Evolutionary conservation across 495 filamentous ascomycete genomes (phyloP).

Genomic region (Parmelia sp.): DNA sequence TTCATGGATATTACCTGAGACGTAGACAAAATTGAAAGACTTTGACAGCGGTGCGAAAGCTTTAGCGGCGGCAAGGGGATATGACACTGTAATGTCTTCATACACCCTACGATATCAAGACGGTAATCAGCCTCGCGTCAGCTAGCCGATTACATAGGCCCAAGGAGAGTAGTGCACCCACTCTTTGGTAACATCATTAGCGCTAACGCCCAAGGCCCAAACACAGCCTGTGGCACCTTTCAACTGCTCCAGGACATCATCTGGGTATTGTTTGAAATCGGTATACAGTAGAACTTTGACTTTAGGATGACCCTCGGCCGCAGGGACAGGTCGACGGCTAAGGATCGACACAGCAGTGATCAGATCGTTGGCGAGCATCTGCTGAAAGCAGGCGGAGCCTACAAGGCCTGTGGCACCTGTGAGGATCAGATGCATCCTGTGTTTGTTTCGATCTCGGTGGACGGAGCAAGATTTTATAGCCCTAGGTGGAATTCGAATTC

Average conservation of each 20-base stretch:
- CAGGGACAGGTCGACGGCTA: constrained; percentile 55
- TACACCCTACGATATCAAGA: constrained; percentile 47
- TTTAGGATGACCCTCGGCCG: constrained; percentile 55
- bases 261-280: constrained; percentile 54
- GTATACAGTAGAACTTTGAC: constrained; percentile 60
- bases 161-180: constrained; percentile 31
- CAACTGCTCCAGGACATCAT: constrained; percentile 50
- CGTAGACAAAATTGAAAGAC: constrained; percentile 62
- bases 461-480: not conserved
- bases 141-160: not conserved
- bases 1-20: constrained; percentile 41
- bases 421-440: constrained; percentile 62
- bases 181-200: constrained; percentile 53
- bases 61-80: constrained; percentile 53
- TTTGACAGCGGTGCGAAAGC: constrained; percentile 51
- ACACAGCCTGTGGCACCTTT: constrained; percentile 60
- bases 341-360: constrained; percentile 61
- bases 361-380: constrained; percentile 51
- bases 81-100: constrained; percentile 58
- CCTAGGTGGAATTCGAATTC: not conserved
- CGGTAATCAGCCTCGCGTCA: not conserved
- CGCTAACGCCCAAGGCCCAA: constrained; percentile 63
- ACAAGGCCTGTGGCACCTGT: constrained; percentile 71
- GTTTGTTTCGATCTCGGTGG: not conserved
- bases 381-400: constrained; percentile 56